Evolutionary conservation across 441 rosid genomes (phyloP).

Genomic region (Bocquillonia castaneifolia): DNA sequence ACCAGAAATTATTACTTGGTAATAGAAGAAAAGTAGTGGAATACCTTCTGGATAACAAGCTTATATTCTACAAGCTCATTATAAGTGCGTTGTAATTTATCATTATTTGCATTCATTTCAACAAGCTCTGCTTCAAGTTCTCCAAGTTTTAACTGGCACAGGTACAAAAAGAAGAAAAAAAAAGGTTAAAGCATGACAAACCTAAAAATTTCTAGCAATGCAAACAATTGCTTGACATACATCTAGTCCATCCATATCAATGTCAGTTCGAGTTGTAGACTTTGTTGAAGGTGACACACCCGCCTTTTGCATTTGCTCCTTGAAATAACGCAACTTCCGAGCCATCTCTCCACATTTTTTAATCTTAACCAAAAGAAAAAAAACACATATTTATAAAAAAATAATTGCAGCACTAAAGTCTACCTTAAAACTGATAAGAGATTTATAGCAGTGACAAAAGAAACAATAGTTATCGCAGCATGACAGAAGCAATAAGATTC

Average conservation of each 20-base stretch:
- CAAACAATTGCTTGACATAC: slow-evolving; percentile 31
- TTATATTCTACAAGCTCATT: slow-evolving; percentile 79
- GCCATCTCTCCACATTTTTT: slow-evolving; percentile 90
- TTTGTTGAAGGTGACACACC: slow-evolving; percentile 44
- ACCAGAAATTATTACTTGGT: slow-evolving; percentile 3
- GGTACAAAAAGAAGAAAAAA: not conserved
- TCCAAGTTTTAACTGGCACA: slow-evolving; percentile 58
- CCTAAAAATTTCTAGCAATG: slow-evolving; percentile 15
- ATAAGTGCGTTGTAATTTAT: slow-evolving; percentile 64
- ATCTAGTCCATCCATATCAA: slow-evolving; percentile 64
- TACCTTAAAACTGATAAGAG: not conserved
- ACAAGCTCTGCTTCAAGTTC: slow-evolving; percentile 85
- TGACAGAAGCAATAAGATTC: not conserved
- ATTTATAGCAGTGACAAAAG: not conserved
- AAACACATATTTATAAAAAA: not conserved
- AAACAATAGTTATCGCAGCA: no score
- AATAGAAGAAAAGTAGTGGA: slow-evolving; percentile 8
- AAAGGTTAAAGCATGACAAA: slow-evolving; percentile 11
- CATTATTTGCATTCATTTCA: slow-evolving; percentile 84
- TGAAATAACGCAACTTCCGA: slow-evolving; percentile 69
- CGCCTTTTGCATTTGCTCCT: slow-evolving; percentile 83
- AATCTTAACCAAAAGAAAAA: slow-evolving; percentile 35
- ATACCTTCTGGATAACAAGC: slow-evolving; percentile 76
- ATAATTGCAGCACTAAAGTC: not conserved
- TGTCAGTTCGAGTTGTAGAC: slow-evolving; percentile 31